phyloP scores from a whole-genome alignment of 768 basidiomycete species.

The Lactarius psammicola region DNA sequence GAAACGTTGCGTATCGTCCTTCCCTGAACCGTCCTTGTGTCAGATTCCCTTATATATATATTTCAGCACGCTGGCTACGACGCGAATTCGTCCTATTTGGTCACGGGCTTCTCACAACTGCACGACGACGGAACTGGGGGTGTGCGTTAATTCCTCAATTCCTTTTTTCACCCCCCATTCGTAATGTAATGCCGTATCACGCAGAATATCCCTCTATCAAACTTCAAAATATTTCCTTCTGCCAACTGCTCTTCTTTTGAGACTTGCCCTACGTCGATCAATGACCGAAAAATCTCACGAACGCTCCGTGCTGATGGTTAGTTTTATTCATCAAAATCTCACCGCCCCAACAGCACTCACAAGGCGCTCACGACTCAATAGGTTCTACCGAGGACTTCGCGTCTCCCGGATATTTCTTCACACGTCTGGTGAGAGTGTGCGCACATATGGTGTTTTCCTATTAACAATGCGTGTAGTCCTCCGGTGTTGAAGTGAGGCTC shows the following conservation, averaged over 20 bases:
- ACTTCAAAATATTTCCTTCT: conserved; percentile 62
- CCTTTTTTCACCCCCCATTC: conserved; percentile 4
- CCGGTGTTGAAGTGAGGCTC: conserved; percentile 55
- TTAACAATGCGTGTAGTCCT: conserved; percentile 40
- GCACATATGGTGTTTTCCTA: neutral
- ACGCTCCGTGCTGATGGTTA: conserved; percentile 52
- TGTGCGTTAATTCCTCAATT: conserved; percentile 35
- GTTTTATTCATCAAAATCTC: conserved; percentile 9
- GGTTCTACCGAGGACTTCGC: conserved; percentile 60
- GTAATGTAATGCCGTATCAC: neutral
- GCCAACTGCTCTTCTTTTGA: conserved; percentile 51
- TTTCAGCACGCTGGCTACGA: conserved; percentile 44
- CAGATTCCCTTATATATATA: neutral
- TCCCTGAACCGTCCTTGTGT: conserved; percentile 33
- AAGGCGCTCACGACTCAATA: conserved; percentile 28
- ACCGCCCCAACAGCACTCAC: neutral
- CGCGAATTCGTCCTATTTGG: conserved; percentile 37
- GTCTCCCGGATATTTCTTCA: conserved; percentile 65
- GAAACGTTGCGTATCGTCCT: conserved; percentile 43
- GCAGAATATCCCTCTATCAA: conserved; percentile 53
- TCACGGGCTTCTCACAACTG: conserved; percentile 60
- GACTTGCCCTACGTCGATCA: conserved; percentile 50
- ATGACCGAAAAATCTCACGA: conserved; percentile 46
- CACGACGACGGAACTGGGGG: conserved; percentile 65
- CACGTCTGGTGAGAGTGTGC: conserved; percentile 47